These are phyloP conservation scores for Westerdykella ornata DNA, from an alignment of 2,329 filamentous ascomycete genomes.

Conservation along the genomic window DNA sequence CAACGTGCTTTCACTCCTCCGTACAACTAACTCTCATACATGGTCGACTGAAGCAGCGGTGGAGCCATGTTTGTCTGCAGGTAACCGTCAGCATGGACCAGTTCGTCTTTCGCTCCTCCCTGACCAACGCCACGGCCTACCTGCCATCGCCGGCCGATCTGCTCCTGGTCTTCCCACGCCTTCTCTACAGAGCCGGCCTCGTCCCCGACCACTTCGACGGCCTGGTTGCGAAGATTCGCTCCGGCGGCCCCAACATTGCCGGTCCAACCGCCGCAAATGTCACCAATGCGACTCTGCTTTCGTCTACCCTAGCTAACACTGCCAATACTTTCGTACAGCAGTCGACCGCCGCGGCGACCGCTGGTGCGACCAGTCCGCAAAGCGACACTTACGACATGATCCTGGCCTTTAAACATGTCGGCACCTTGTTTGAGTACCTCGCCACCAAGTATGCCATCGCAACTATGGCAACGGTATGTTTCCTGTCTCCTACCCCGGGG, in stretches of 20 bases:
- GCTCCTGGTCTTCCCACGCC: constrained; percentile 61
- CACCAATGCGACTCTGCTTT: constrained; percentile 23
- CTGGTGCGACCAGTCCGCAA: constrained; percentile 24
- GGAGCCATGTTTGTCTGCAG: neutral
- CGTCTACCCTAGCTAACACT: constrained; percentile 32
- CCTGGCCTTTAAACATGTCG: constrained; percentile 59
- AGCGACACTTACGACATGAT: constrained; percentile 34
- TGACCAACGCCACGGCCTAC: constrained; percentile 32
- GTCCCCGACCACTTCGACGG: constrained; percentile 56
- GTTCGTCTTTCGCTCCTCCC: constrained; percentile 8
- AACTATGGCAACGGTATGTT: neutral
- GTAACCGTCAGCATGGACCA: neutral
- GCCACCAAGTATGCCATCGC: constrained; percentile 64
- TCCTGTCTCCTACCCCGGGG: neutral
- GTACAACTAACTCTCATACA: too few relatives aligned
- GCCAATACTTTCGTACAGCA: constrained; percentile 38
- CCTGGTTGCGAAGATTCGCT: constrained; percentile 44
- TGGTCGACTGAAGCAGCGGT: neutral
- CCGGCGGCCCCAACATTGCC: constrained; percentile 55
- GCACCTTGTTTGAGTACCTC: constrained; percentile 77
- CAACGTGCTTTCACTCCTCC: too few relatives aligned
- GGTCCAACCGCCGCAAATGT: constrained; percentile 49
- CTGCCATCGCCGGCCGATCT: constrained; percentile 61
- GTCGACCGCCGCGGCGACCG: constrained; percentile 37
- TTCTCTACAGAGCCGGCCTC: constrained; percentile 62